A percentile compares a stretch with the other conserved stretches of the same genome.
Conservation (phyloP, 768 basidiomycete species). For the Phanerochaete sordida region DNA sequence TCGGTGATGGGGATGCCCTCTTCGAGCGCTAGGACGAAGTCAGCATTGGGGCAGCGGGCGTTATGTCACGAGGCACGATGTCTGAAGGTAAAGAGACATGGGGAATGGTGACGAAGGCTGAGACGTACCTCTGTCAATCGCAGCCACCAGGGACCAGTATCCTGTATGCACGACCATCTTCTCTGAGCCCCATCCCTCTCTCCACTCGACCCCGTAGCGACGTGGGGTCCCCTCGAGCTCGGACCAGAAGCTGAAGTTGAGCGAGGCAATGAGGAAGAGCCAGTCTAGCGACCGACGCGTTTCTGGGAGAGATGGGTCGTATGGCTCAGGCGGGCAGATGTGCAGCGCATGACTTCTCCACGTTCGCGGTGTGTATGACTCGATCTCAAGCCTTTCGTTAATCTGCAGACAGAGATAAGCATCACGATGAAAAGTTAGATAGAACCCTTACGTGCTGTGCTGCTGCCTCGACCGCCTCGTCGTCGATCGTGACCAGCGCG, state of each 20-base stretch:
- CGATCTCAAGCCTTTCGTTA: constrained; percentile 47
- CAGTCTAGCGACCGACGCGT: constrained; percentile 68
- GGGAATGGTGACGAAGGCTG: background rate
- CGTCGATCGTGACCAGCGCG: constrained; percentile 55
- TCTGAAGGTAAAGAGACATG: background rate
- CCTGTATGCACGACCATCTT: constrained; percentile 64
- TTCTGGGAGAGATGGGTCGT: constrained; percentile 43
- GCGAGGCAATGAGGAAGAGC: constrained; percentile 84
- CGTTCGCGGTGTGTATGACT: constrained; percentile 73
- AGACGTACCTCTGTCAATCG: constrained; percentile 68
- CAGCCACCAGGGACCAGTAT: constrained; percentile 85
- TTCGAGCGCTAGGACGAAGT: constrained; percentile 56
- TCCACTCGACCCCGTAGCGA: constrained; percentile 80
- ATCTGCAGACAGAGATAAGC: constrained; percentile 42
- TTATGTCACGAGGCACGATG: background rate
- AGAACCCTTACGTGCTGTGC: constrained; percentile 65
- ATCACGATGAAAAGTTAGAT: no score
- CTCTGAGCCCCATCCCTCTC: constrained; percentile 56
- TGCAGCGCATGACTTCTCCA: constrained; percentile 81
- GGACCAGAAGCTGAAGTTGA: constrained; percentile 92
- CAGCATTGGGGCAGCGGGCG: background rate
- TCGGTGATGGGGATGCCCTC: constrained; percentile 75
- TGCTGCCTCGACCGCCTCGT: constrained; percentile 57
- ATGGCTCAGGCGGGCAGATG: constrained; percentile 65
- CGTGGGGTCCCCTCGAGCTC: constrained; percentile 53